Base-by-base conservation (phyloP, 2,329 filamentous ascomycete genomes). In the Nothophoma quercina region DNA sequence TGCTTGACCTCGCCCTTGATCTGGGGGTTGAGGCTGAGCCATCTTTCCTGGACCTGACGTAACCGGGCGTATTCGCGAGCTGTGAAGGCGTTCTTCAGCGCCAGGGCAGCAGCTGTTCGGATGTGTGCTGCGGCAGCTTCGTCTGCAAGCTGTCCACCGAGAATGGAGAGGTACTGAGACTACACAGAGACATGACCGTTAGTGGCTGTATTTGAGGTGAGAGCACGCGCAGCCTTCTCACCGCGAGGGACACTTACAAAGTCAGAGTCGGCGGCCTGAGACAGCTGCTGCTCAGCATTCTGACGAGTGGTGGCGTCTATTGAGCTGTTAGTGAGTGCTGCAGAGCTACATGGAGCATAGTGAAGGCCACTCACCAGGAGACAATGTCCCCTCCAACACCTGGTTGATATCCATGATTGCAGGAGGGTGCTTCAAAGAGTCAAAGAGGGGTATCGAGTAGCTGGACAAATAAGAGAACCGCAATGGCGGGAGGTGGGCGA, bases 11-110 rank as follows among this genome's bases (percentile, higher is more conserved):
- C 86, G 59, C 81, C 83, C 85, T 96, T 97, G 69, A 92, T 90
- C 56, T 89, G 86, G 64, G 86, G 82, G 69, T 91, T 89, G 63
- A 93, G 87, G 74, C 88, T 85, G 58, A 95, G 81, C 95, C 95
- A 99, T 88, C 96, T 92, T 72, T 87, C 84, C 80, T 98, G 95
- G 52, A 98, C 86, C 75, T 96, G 90, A 72, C 90, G 88, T 78
- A 96, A 87, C 72, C 92, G 89, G 70, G 86, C 81, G 71, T 88
- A 88, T 78, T 99, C 95, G 82, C 95, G 89, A 71, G 93, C 90
- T 72, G 91, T 91, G 81, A 99, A 98, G 70, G 95, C 90, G 83
- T 99, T 99, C 81, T 99, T 99, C 72, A 99, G 83, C 66, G 95
- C 93, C 68, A 99, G 86, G 86, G 93, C 95, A 68, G 95, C 95